Conservation (phyloP, 2,329 filamentous ascomycete genomes). For the Trichoderma endophyticum region DNA sequence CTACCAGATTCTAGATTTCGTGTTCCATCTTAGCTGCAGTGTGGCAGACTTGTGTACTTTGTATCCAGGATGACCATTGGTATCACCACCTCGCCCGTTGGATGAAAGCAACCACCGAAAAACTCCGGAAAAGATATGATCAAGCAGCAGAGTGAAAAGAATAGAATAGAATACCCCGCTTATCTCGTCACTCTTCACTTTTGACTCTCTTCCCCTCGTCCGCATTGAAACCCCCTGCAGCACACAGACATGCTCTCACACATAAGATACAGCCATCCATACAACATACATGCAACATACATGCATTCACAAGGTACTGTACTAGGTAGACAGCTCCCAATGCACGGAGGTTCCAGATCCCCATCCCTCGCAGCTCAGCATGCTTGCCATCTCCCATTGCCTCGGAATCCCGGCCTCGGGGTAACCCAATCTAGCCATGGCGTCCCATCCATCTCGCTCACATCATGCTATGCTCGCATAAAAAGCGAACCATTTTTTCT, state of each 20-base stretch:
- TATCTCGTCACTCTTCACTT: not conserved
- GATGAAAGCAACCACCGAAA: not conserved
- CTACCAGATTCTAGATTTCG: not conserved
- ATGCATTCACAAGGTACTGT: not conserved
- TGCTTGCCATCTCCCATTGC: not conserved
- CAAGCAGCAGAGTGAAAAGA: no score
- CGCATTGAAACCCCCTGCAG: not conserved
- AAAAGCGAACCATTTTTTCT: slow-evolving; percentile 4
- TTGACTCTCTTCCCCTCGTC: not conserved
- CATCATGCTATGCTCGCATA: slow-evolving; percentile 18
- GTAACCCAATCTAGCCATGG: not conserved
- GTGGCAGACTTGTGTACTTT: not conserved
- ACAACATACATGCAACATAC: not conserved
- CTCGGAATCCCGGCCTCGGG: not conserved
- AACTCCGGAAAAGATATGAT: not conserved
- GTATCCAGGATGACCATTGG: not conserved
- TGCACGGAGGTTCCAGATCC: not conserved
- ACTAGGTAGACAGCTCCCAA: not conserved
- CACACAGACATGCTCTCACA: not conserved
- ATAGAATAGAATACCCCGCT: not conserved
- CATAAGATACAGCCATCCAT: not conserved
- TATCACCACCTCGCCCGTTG: not conserved
- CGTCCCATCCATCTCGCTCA: not conserved
- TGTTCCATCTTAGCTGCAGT: not conserved
- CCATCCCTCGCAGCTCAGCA: not conserved